A percentile compares a stretch with the other conserved stretches of the same genome.
Evolutionary conservation across 2,329 filamentous ascomycete species (phyloP).

Genomic region (Didymella glomerata): DNA sequence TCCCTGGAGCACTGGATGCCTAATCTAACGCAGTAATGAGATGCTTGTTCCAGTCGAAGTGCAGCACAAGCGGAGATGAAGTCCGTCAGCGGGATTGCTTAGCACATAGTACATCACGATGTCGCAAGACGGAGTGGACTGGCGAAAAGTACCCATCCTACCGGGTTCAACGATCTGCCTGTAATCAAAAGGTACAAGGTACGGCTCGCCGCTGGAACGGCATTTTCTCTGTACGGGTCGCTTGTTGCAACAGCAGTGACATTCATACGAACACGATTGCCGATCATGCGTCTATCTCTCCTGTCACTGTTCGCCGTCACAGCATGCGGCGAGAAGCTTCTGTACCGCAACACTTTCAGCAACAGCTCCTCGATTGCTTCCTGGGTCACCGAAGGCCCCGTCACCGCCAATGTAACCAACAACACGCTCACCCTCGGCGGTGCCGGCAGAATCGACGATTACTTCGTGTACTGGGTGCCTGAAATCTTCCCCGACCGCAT

Average conservation of each 20-base stretch:
- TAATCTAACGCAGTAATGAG: conserved; percentile 4
- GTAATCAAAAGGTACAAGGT: neutral
- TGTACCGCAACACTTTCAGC: conserved; percentile 46
- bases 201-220: neutral
- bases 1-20: neutral
- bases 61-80: conserved; percentile 3
- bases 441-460: conserved; percentile 34
- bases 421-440: conserved; percentile 42
- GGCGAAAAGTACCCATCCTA: conserved; percentile 2
- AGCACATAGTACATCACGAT: conserved; percentile 10
- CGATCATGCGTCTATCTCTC: conserved; percentile 18
- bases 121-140: conserved; percentile 7
- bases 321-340: conserved; percentile 36
- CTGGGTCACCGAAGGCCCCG: conserved; percentile 46
- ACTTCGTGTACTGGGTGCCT: conserved; percentile 48
- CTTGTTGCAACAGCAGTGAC: neutral
- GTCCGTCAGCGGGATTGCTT: neutral
- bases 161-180: neutral
- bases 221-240: neutral
- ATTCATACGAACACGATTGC: neutral
- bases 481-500: conserved; percentile 46
- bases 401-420: conserved; percentile 36
- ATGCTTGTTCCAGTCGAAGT: neutral
- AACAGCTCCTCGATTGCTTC: conserved; percentile 37
- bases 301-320: conserved; percentile 8